These are phyloP conservation scores for Panicum virgatum DNA, from an alignment of 202 grass and related monocot species.

Conservation along the genomic window DNA sequence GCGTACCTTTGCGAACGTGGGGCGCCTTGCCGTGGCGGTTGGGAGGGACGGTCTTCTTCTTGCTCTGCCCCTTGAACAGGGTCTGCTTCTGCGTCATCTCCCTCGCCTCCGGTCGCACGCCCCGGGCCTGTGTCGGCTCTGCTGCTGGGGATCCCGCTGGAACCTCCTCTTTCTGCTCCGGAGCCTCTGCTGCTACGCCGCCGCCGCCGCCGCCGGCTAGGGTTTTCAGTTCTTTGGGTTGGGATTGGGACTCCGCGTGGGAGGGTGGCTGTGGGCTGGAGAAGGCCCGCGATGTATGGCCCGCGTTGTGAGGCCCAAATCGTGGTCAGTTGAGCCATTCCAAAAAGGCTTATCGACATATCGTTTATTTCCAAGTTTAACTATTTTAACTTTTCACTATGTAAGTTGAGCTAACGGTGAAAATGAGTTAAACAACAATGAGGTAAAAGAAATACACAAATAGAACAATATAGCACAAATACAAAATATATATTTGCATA, in stretches of 20 bases:
- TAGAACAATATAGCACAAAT: too few relatives aligned
- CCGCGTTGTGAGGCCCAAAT: background rate
- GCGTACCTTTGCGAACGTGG: conserved; percentile 75
- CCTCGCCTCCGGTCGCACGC: background rate
- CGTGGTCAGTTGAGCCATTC: background rate
- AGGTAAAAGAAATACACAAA: too few relatives aligned
- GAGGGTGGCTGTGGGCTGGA: background rate
- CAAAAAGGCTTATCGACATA: background rate
- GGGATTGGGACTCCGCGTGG: background rate
- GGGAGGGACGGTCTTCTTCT: conserved; percentile 77
- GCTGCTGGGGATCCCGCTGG: background rate
- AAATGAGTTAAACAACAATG: too few relatives aligned
- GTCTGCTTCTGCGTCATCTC: conserved; percentile 95
- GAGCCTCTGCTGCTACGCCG: conserved; percentile 16
- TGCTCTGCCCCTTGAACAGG: conserved; percentile 79
- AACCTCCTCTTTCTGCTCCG: background rate
- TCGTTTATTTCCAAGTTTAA: too few relatives aligned
- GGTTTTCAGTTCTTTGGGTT: conserved; percentile 15
- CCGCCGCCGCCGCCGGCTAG: conserved; percentile 34
- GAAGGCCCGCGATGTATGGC: background rate
- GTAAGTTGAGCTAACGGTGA: too few relatives aligned
- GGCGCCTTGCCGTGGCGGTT: conserved; percentile 77
- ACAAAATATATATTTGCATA: too few relatives aligned
- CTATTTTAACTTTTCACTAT: too few relatives aligned
- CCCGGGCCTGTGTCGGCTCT: background rate